Evolutionary conservation across 2,329 filamentous ascomycete species (phyloP), one percentile per base, ranked within the genome.

Genomic region (Sporothrix variecibatus): DNA sequence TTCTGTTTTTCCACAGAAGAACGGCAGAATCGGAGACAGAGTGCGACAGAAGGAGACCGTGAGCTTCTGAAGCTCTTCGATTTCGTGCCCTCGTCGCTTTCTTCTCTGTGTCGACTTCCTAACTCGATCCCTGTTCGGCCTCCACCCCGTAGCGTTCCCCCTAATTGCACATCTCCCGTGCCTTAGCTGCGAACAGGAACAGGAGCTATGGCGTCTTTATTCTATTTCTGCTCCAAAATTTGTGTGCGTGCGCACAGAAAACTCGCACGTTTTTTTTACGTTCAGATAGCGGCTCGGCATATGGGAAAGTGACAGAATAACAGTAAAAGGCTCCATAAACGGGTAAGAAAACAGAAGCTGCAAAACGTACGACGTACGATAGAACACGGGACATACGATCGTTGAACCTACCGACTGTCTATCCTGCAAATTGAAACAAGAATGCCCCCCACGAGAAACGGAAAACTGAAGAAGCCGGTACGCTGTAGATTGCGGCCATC

Each of bases 111-210:
- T 20, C 28, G 12, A 31, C 23, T 34, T 34, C 26, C 3, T 15
- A 56, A 12, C 9, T 56, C 34, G 8, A 34, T 34, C 51, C n/a
- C n/a, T 56, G 28, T 20, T 60, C 56, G 23, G 26, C 26, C 56
- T 60, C 56, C 23, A 34, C 56, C 26, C 56, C 26, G 60, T 64
- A 64, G 60, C 51, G n/a, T 9, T 40, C 17, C 20, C 34, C 60
- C 60, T 64, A 40, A 64, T 43, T 64, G 60, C 60, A 34, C 60
- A 64, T 64, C 60, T 64, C 60, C 60, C 60, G 60, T 43, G 34
- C 60, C 26, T 12, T 12, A 56, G n/a, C 51, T 51, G n/a, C 51
- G 23, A 53, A 23, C n/a, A 53, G 15, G 43, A 46, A 46, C 40
- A 49, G 15, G 15, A 17, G 43, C 43, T 17, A 43, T 43, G 40